Conservation (phyloP, 192 early-diverging fungal species). For the Linnemannia exigua region DNA sequence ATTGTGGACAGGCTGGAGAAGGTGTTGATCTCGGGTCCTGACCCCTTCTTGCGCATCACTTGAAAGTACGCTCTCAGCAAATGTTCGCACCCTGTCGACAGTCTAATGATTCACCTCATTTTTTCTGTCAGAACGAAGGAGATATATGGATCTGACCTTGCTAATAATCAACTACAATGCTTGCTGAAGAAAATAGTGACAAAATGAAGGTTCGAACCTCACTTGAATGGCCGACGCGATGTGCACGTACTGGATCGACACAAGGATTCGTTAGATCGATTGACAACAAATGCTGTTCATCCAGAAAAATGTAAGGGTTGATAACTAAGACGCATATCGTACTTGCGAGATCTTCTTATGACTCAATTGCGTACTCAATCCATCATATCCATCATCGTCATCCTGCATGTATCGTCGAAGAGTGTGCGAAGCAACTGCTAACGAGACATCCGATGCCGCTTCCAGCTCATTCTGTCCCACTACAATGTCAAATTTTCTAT, state of each 20-base stretch:
- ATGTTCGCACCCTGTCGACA: constrained; percentile 23
- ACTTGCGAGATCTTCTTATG: constrained; percentile 8
- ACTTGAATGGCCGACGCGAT: constrained; percentile 38
- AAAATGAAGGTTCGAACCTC: background rate
- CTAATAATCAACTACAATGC: background rate
- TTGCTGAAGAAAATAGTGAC: too few species aligned
- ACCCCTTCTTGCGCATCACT: constrained; percentile 31
- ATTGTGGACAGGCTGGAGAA: constrained; percentile 27
- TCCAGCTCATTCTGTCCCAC: constrained; percentile 35
- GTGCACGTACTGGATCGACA: constrained; percentile 12
- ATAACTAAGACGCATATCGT: background rate
- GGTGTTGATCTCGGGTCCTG: constrained; percentile 14
- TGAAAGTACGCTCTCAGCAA: constrained; percentile 34
- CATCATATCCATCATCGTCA: background rate
- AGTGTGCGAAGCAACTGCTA: background rate
- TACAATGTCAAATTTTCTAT: constrained; percentile 39
- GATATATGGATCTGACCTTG: too few species aligned
- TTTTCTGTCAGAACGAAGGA: background rate
- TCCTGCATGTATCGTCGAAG: background rate
- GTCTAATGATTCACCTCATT: too few species aligned
- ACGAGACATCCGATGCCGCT: constrained; percentile 15
- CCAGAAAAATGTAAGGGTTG: background rate
- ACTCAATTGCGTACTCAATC: background rate
- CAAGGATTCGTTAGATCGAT: background rate
- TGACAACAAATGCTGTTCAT: background rate